A percentile compares a stretch with the other conserved stretches of the same genome.
Evolutionary conservation across 1,284 basidiomycete genomes (phyloP).

Genomic region (Ustilago cynodontis): DNA sequence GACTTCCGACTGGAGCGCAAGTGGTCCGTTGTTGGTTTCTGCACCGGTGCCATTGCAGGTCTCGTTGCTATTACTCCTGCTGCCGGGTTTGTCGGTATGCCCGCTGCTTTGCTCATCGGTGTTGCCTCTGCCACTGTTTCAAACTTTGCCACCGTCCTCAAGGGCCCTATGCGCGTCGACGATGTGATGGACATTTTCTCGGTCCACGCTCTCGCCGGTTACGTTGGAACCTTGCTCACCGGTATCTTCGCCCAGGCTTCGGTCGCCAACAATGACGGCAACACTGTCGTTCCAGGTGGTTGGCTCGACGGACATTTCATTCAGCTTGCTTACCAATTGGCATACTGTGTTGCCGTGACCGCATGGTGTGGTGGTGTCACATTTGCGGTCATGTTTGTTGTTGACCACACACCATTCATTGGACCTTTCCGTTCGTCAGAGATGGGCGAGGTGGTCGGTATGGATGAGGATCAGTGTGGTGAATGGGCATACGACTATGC

Average conservation of each 20-base stretch:
- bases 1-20: slow-evolving; percentile 86
- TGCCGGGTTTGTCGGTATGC: slow-evolving; percentile 75
- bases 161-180: slow-evolving; percentile 76
- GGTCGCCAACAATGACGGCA: slow-evolving; percentile 80
- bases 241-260: slow-evolving; percentile 81
- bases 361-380: slow-evolving; percentile 74
- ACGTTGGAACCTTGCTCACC: slow-evolving; percentile 65
- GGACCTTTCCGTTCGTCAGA: slow-evolving; percentile 80
- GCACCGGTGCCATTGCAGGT: slow-evolving; percentile 71
- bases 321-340: slow-evolving; percentile 84
- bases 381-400: slow-evolving; percentile 74
- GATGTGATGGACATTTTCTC: slow-evolving; percentile 76
- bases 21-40: slow-evolving; percentile 75
- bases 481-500: slow-evolving; percentile 72
- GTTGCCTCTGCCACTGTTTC: slow-evolving; percentile 80
- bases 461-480: slow-evolving; percentile 79
- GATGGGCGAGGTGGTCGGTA: slow-evolving; percentile 84
- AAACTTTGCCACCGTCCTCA: slow-evolving; percentile 88
- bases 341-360: slow-evolving; percentile 79
- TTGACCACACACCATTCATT: slow-evolving; percentile 81
- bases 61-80: slow-evolving; percentile 71
- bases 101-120: slow-evolving; percentile 79
- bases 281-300: slow-evolving; percentile 75
- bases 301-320: slow-evolving; percentile 79
- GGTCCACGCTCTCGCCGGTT: slow-evolving; percentile 63